Percentiles rank a stretch among this genome's conserved stretches.
phyloP scores from a whole-genome alignment of 108 stramenopile genomes.

The Fistulifera pelliculosa region DNA sequence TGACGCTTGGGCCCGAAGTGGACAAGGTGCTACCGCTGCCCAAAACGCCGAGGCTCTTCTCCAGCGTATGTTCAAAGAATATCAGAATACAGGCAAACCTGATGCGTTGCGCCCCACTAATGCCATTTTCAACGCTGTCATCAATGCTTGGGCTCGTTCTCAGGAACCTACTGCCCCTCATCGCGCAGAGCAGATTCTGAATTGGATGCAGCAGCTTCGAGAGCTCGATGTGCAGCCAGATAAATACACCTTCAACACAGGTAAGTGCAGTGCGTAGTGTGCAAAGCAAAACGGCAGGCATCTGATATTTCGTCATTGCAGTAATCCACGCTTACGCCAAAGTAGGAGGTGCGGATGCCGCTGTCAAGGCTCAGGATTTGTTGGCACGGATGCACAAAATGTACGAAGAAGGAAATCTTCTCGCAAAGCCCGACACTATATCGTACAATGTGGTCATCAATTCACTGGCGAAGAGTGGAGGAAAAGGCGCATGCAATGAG shows the following conservation, averaged over 20 bases:
- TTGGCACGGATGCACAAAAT: constrained; percentile 60
- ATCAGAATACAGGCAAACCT: constrained; percentile 36
- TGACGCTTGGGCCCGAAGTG: constrained; percentile 85
- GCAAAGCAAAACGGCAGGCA: background rate
- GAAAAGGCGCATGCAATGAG: constrained; percentile 61
- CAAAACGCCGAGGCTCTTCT: constrained; percentile 70
- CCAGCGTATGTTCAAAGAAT: constrained; percentile 63
- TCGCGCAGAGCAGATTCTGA: constrained; percentile 72
- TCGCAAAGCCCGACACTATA: constrained; percentile 78
- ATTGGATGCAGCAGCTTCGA: constrained; percentile 73
- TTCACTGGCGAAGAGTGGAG: constrained; percentile 76
- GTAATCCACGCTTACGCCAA: constrained; percentile 68
- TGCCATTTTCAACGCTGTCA: constrained; percentile 79
- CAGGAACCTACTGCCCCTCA: constrained; percentile 65
- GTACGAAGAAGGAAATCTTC: constrained; percentile 52
- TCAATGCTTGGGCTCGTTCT: constrained; percentile 76
- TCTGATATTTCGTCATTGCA: constrained; percentile 30
- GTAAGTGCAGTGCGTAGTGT: constrained; percentile 4
- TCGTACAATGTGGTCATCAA: constrained; percentile 76
- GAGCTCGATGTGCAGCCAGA: constrained; percentile 56
- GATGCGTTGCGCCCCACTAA: constrained; percentile 66
- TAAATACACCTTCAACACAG: constrained; percentile 73
- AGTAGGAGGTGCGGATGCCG: constrained; percentile 48
- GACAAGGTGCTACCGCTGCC: constrained; percentile 63
- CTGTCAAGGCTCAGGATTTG: constrained; percentile 68